Conservation (phyloP, 352 stramenopile genomes). For the Pythium graminicola region DNA sequence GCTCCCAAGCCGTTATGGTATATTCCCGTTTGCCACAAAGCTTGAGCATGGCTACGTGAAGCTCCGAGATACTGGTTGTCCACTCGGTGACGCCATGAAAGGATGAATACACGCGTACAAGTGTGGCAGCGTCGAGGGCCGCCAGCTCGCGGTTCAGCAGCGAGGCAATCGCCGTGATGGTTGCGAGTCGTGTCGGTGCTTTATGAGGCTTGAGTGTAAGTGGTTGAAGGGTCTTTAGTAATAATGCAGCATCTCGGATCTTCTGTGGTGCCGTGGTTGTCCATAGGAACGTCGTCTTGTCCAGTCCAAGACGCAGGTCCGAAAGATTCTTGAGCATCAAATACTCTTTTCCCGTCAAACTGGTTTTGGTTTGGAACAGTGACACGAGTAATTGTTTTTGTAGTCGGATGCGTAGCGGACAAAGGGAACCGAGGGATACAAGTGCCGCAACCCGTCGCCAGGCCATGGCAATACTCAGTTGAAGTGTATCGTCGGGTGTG, state of each 20-base stretch:
- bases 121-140: slow-evolving; percentile 15
- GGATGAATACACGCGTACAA: slow-evolving; percentile 21
- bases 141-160: slow-evolving; percentile 42
- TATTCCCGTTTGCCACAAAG: slow-evolving; percentile 42
- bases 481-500: slow-evolving; percentile 12
- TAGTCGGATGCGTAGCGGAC: slow-evolving; percentile 22
- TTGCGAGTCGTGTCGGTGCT: slow-evolving; percentile 31
- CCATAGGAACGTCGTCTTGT: slow-evolving; percentile 13
- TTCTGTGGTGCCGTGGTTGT: slow-evolving; percentile 11
- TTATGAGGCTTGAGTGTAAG: slow-evolving; percentile 52
- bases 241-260: slow-evolving; percentile 32
- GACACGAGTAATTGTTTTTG: slow-evolving; percentile 34
- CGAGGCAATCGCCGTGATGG: slow-evolving; percentile 31
- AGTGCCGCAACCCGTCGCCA: slow-evolving; percentile 30
- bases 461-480: slow-evolving; percentile 12
- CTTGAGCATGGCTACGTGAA: slow-evolving; percentile 49
- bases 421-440: slow-evolving; percentile 21
- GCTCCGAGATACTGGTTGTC: slow-evolving; percentile 50
- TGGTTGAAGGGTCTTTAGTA: slow-evolving; percentile 40
- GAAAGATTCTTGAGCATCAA: slow-evolving; percentile 35
- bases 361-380: slow-evolving; percentile 7
- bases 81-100: slow-evolving; percentile 41
- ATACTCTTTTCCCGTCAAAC: slow-evolving; percentile 25
- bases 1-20: slow-evolving; percentile 33
- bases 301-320: slow-evolving; percentile 34